Conservation (phyloP, 805 yeast genomes). For the Cyberlindnera veronae region DNA sequence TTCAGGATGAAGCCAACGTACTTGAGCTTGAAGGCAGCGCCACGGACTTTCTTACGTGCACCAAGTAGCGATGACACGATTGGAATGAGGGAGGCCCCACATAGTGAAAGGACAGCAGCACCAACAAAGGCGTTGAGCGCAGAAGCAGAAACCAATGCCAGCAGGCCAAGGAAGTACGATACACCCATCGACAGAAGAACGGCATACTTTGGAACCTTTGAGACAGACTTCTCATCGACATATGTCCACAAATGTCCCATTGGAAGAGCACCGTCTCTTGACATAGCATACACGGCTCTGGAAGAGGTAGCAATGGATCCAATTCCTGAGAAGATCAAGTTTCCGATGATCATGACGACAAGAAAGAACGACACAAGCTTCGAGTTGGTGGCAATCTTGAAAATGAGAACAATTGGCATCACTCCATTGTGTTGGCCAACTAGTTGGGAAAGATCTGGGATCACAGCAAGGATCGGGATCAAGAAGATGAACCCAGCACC, state of each 20-base stretch:
- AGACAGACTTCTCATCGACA: slow-evolving; percentile 53
- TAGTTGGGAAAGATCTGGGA: slow-evolving; percentile 59
- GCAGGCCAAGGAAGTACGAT: slow-evolving; percentile 54
- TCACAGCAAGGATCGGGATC: slow-evolving; percentile 64
- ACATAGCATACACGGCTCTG: slow-evolving; percentile 76
- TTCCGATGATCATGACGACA: slow-evolving; percentile 62
- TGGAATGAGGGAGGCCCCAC: slow-evolving; percentile 76
- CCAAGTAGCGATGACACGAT: slow-evolving; percentile 58
- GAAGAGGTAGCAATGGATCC: slow-evolving; percentile 81
- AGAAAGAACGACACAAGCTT: slow-evolving; percentile 65
- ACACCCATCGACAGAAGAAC: slow-evolving; percentile 60
- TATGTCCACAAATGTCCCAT: slow-evolving; percentile 59
- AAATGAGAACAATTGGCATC: slow-evolving; percentile 76
- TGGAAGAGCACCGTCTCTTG: slow-evolving; percentile 81
- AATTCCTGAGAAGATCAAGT: slow-evolving; percentile 70
- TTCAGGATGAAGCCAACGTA: slow-evolving; percentile 64
- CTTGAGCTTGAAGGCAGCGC: slow-evolving; percentile 63
- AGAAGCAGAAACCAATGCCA: slow-evolving; percentile 65
- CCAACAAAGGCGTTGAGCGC: slow-evolving; percentile 86
- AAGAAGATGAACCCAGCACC: slow-evolving; percentile 70
- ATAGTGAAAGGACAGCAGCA: slow-evolving; percentile 70
- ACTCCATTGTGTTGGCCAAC: slow-evolving; percentile 62
- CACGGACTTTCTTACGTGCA: slow-evolving; percentile 57
- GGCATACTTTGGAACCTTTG: slow-evolving; percentile 68
- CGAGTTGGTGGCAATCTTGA: slow-evolving; percentile 67